Evolutionary conservation across 306 rosid species (phyloP).

Genomic region (Phaseolus lunatus): DNA sequence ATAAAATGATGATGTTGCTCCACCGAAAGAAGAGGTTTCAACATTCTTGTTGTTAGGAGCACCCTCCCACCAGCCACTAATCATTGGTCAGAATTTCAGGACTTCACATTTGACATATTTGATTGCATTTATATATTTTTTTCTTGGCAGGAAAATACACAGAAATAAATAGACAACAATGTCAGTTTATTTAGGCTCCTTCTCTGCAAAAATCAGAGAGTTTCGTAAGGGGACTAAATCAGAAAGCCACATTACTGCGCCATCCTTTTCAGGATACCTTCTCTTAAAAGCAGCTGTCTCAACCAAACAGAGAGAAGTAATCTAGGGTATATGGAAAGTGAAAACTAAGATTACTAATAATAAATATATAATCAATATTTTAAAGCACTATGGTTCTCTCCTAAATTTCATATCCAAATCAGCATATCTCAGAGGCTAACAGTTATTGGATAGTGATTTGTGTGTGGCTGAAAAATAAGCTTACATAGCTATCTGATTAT

Average conservation of each 20-base stretch:
- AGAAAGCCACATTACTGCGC: background rate
- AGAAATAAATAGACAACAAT: background rate
- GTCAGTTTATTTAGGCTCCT: background rate
- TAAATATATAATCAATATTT: background rate
- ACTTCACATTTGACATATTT: background rate
- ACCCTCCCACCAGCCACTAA: background rate
- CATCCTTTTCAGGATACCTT: background rate
- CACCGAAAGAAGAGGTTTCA: constrained; percentile 51
- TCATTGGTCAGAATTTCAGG: background rate
- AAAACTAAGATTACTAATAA: background rate
- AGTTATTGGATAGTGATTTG: background rate
- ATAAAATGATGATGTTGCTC: constrained; percentile 30
- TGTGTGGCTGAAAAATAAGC: background rate
- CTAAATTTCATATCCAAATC: background rate
- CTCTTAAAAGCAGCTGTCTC: background rate
- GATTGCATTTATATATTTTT: background rate
- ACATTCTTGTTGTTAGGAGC: constrained; percentile 35
- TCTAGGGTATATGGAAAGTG: background rate
- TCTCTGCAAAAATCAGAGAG: background rate
- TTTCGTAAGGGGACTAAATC: background rate
- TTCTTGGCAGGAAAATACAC: background rate
- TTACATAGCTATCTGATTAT: background rate
- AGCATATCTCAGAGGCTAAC: background rate
- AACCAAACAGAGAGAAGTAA: background rate
- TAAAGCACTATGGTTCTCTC: background rate